Base-by-base conservation (phyloP, 495 filamentous ascomycete species). In the Neurospora africana region DNA sequence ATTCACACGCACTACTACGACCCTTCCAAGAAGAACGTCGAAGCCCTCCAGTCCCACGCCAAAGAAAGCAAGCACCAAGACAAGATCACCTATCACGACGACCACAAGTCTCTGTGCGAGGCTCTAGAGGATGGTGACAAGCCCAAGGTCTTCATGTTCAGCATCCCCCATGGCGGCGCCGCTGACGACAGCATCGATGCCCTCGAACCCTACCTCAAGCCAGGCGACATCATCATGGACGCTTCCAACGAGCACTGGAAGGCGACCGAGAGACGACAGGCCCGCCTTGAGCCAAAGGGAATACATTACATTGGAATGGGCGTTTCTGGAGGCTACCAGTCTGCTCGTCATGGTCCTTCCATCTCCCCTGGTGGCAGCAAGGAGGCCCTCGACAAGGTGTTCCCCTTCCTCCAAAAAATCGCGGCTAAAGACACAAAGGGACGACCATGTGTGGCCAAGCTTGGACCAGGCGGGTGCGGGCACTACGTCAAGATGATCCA, bases 401-500 rank as follows among this genome's bases (percentile, higher is more conserved):
- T n/a, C 11, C 91, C 91, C 5, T 77, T 91, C 1, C 80, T 93
- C 10, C 84, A 82, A 41, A 61, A 33, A 6, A 85, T 91, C 61
- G 84, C 89, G 0, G 90, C 88, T 17, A 91, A 89, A 76, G 88
- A 88, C 72, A 76, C 77, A 19, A 79, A 84, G 2, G 88, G 89
- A 5, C 85, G 80, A 4, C 86, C 89, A 0, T 93, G 91, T 78
- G 90, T 92, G 5, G 87, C 80, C 13, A 83, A 83, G 13, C 82
- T 89, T 74, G 90, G 91, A 0, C 86, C 86, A 5, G 88, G 87
- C 2, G 90, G 91, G 3, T 84, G 86, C 1, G 91, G 90, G 2
- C 89, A 93, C 78, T 92, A 89, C 75, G 89, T 92, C 40, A 93
- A 93, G 79, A 93, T 92, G 89, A 85, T 91, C 0, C 91, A 93